Base-by-base conservation (phyloP, 2,329 filamentous ascomycete genomes). In the Botrytis pseudocinerea region DNA sequence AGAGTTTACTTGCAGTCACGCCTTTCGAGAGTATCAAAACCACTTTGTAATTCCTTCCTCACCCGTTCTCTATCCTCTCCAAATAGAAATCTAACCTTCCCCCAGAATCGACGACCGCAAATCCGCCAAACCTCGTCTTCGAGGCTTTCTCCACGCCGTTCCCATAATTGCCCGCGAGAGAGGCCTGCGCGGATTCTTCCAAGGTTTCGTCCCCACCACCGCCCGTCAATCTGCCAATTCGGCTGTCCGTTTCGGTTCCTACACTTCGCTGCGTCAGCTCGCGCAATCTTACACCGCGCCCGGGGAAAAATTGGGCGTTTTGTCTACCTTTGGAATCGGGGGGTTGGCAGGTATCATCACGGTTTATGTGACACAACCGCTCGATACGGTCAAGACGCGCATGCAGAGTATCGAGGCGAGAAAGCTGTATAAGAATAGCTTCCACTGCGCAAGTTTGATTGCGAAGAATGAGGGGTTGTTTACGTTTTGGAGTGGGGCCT, bases 21-120 rank as follows among this genome's bases (percentile, higher is more conserved):
- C 96, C 96, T 0, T 98, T 97, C 74, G 96, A 99, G 84, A 97
- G 93, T 80, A 98, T 99, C 84, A 99, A 99, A 87, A 99, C 96
- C 69, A 97, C 97, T 78, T 85, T 99, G 88, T 92, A 81, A 71
- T 76, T 6, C 8, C 18, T 6, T n/a, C 38, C n/a, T 40, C 51
- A 14, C 46, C 35, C 1, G 12, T 28, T 22, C 7, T 14, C 42
- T 12, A 16, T 18, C 32, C 14, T n/a, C 22, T 18, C 9, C 1
- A 48, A 40, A 42, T 22, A 9, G 35, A 48, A 22, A 18, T 35
- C 59, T 70, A 51, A 70, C 42, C 40, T 54, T 38, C 4, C 16
- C 16, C 16, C 77, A 94, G 92, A 57, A 98, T 99, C 81, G 96
- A 99, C 81, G 96, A 99, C 83, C 92, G 93, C 78, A 99, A 99